Evolutionary conservation across 2,329 filamentous ascomycete genomes (phyloP).

Genomic region (Ceratocystis destructans): DNA sequence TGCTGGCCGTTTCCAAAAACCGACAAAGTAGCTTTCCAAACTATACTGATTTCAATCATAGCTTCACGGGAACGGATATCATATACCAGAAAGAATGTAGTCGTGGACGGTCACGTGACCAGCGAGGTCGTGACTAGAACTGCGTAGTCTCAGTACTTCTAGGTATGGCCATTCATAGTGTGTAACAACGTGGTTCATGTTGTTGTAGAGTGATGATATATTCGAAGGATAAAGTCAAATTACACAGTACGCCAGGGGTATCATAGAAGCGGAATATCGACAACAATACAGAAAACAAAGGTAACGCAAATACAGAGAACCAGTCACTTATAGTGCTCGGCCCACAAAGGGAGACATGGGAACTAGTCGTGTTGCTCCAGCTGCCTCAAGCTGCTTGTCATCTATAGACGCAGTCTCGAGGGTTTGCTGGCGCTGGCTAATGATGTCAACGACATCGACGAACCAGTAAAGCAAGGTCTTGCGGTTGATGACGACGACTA

Average conservation of each 20-base stretch:
- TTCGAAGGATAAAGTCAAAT: not conserved
- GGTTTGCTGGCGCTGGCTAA: not conserved
- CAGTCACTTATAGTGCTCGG: slow-evolving; percentile 2
- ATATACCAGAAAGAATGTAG: too few relatives aligned
- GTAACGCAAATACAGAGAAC: not conserved
- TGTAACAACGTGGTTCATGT: not conserved
- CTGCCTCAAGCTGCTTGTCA: not conserved
- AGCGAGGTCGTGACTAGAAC: too few relatives aligned
- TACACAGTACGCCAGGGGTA: not conserved
- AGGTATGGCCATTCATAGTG: not conserved
- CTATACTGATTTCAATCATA: too few relatives aligned
- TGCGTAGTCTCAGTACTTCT: too few relatives aligned
- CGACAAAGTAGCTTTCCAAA: too few relatives aligned
- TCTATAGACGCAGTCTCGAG: not conserved
- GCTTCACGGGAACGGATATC: too few relatives aligned
- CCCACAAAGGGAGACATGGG: slow-evolving; percentile 9
- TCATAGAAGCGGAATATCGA: not conserved
- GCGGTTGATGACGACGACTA: slow-evolving; percentile 18
- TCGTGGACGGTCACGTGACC: too few relatives aligned
- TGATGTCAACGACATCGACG: not conserved
- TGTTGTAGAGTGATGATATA: not conserved
- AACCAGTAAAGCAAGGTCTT: slow-evolving; percentile 12
- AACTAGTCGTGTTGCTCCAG: not conserved
- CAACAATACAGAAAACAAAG: not conserved
- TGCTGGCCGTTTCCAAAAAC: too few relatives aligned